Conservation (phyloP, 2,329 filamentous ascomycete species). For the Penicillium sp. region DNA sequence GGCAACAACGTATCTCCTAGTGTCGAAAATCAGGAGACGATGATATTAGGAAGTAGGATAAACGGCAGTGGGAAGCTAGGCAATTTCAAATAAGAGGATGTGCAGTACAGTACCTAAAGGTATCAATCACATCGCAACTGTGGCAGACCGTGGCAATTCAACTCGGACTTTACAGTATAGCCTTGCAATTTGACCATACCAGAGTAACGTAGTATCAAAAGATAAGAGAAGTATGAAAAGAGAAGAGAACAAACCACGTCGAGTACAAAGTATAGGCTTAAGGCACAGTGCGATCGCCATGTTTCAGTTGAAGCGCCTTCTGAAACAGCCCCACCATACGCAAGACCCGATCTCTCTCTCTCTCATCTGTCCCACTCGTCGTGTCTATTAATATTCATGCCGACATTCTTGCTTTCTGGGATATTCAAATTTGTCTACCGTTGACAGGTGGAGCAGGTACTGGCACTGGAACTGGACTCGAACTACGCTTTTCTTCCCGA, state of each 20-base stretch:
- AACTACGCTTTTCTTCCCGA: conserved; percentile 3
- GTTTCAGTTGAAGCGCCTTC: conserved; percentile 24
- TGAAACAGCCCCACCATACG: conserved; percentile 25
- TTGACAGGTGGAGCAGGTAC: conserved; percentile 11
- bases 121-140: neutral
- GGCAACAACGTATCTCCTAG: conserved; percentile 13
- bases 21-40: neutral
- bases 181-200: neutral
- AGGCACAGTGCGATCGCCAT: conserved; percentile 4
- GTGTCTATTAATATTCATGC: conserved; percentile 22
- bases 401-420: neutral
- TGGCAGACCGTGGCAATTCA: neutral
- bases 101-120: neutral
- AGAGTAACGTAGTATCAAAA: neutral
- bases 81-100: neutral
- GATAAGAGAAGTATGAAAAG: neutral
- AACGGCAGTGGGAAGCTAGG: neutral
- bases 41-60: neutral
- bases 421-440: neutral
- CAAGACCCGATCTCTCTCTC: conserved; percentile 19
- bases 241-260: neutral
- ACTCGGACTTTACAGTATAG: neutral
- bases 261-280: neutral
- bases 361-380: conserved; percentile 13
- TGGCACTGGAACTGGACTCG: too few species aligned